phyloP scores from a whole-genome alignment of 441 rosid genomes.

The Pelargonium australe region DNA sequence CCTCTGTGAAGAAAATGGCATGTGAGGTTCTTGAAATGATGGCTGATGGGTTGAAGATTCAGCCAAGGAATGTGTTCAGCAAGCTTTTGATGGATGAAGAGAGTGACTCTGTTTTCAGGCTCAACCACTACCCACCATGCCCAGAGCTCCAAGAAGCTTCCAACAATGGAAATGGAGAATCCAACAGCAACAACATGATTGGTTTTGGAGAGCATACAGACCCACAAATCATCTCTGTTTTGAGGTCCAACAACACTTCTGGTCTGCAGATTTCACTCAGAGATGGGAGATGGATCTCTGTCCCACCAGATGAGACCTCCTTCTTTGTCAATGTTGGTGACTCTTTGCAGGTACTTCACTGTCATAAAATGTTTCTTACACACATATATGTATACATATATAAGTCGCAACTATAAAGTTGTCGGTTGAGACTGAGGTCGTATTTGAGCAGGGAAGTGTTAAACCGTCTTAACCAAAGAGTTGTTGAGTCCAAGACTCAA shows the following conservation, averaged over 20 bases:
- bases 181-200: constrained; percentile 27
- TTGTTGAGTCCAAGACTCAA: too few species aligned
- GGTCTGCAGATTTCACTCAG: constrained; percentile 16
- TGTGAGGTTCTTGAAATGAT: constrained; percentile 41
- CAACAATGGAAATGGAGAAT: constrained; percentile 2
- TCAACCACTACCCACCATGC: constrained; percentile 52
- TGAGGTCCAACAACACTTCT: constrained; percentile 19
- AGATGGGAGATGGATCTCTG: constrained; percentile 20
- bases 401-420: too few species aligned
- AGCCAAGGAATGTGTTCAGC: constrained; percentile 40
- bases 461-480: too few species aligned
- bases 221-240: constrained; percentile 41
- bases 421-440: too few species aligned
- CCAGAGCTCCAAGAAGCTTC: constrained; percentile 5
- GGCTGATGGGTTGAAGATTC: constrained; percentile 47
- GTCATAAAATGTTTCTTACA: too few species aligned
- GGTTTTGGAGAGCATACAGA: constrained; percentile 69
- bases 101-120: constrained; percentile 45
- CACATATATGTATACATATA: too few species aligned
- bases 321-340: constrained; percentile 10
- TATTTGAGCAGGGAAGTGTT: too few species aligned
- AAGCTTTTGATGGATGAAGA: constrained; percentile 42
- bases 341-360: constrained; percentile 12
- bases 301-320: constrained; percentile 16
- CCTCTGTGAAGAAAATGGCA: constrained; percentile 42